Conservation (phyloP, 345 rosid genomes). For the Gynandropsis gynandra region DNA sequence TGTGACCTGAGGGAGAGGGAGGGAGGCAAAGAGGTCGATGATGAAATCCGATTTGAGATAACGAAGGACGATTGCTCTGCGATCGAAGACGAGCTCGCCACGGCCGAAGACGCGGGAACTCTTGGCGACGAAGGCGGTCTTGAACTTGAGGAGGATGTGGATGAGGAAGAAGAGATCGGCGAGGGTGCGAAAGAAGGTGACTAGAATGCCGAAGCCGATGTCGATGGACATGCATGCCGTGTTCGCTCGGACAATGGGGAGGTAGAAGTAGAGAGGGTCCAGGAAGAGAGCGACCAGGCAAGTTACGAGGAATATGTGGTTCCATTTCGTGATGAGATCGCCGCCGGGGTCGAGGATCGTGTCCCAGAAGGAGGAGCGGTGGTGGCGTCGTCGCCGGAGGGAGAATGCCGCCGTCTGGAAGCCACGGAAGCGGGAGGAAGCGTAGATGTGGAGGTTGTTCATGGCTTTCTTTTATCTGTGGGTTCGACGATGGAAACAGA, state of each 20-base stretch:
- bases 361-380: constrained; percentile 38
- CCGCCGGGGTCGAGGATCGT: constrained; percentile 62
- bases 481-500: no score
- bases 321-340: constrained; percentile 52
- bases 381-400: constrained; percentile 31
- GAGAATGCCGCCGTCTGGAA: constrained; percentile 37
- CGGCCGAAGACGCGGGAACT: constrained; percentile 68
- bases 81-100: constrained; percentile 78
- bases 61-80: constrained; percentile 47
- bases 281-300: constrained; percentile 66
- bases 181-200: constrained; percentile 59
- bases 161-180: constrained; percentile 56
- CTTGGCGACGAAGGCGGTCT: constrained; percentile 62
- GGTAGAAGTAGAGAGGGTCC: constrained; percentile 83
- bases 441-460: constrained; percentile 34
- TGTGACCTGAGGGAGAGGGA: constrained; percentile 85
- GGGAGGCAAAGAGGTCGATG: constrained; percentile 55
- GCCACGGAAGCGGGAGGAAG: constrained; percentile 35
- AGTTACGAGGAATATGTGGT: constrained; percentile 59
- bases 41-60: constrained; percentile 55
- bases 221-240: constrained; percentile 50
- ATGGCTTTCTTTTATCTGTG: constrained; percentile 19
- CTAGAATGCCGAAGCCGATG: constrained; percentile 36
- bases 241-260: constrained; percentile 42
- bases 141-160: constrained; percentile 62